Evolutionary conservation across 352 stramenopile species (phyloP).

Genomic region (Peronosclerospora sorghi): DNA sequence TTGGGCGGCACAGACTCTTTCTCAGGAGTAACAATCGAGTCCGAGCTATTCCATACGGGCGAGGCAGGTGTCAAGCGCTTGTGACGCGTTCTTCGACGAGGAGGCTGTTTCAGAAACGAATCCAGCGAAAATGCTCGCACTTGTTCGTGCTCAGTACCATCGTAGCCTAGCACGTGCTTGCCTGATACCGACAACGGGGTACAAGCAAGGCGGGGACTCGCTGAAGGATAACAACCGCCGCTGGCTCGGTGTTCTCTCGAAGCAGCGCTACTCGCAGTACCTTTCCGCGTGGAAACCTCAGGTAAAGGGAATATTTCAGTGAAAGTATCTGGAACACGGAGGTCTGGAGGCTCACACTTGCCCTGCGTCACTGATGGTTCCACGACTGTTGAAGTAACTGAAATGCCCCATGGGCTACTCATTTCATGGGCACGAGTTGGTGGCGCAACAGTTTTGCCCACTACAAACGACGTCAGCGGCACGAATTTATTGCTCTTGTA

Average conservation of each 20-base stretch:
- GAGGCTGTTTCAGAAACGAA: conserved; percentile 49
- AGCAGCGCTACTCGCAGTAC: conserved; percentile 14
- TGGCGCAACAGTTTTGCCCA: conserved; percentile 3
- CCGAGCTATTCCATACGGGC: conserved; percentile 14
- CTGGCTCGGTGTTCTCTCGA: conserved; percentile 17
- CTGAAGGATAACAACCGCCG: conserved; percentile 15
- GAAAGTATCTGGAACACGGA: neutral
- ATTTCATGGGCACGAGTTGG: neutral
- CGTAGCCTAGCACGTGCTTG: conserved; percentile 38
- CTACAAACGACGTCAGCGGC: conserved; percentile 37
- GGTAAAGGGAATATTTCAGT: conserved; percentile 20
- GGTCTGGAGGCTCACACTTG: neutral
- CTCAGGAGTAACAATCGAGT: neutral
- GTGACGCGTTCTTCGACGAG: conserved; percentile 5
- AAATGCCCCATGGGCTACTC: conserved; percentile 10
- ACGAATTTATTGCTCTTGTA: conserved; percentile 46
- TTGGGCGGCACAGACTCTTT: conserved; percentile 14
- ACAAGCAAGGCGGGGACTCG: conserved; percentile 24
- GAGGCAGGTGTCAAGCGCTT: conserved; percentile 5
- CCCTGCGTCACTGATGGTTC: neutral
- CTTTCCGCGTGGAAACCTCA: conserved; percentile 19
- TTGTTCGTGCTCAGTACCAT: conserved; percentile 31
- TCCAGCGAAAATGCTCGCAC: conserved; percentile 51
- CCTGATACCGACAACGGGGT: conserved; percentile 6
- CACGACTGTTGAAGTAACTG: neutral